Percentiles rank a stretch among this genome's conserved stretches.
Conservation (phyloP, 305 asterid species). For the Fraxinus albicans region DNA sequence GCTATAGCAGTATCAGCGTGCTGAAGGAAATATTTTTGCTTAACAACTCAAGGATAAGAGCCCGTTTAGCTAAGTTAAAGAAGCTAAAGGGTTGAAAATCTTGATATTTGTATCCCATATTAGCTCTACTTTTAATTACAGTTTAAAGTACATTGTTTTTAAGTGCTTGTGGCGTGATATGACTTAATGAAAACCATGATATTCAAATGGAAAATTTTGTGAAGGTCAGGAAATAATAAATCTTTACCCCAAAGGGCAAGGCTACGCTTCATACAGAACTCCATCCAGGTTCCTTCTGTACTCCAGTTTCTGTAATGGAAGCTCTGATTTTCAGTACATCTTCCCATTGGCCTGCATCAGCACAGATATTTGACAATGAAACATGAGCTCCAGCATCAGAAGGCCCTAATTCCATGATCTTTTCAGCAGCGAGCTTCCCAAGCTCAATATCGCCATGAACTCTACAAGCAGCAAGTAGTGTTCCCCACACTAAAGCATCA, state of each 20-base stretch:
- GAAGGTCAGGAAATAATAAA: not conserved
- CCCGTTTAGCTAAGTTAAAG: not conserved
- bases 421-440: constrained; percentile 65
- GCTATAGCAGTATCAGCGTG: not conserved
- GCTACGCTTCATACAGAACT: constrained; percentile 49
- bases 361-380: constrained; percentile 62
- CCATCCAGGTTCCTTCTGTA: constrained; percentile 68
- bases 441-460: constrained; percentile 58
- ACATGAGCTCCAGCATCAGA: constrained; percentile 58
- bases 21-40: not conserved
- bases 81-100: not conserved
- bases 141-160: not conserved
- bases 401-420: constrained; percentile 55
- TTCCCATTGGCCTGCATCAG: constrained; percentile 81
- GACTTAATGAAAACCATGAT: not conserved
- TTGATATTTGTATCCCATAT: not conserved
- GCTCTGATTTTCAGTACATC: constrained; percentile 51
- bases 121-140: not conserved
- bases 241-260: not conserved
- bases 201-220: not conserved
- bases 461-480: constrained; percentile 75
- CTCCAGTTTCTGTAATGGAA: constrained; percentile 49
- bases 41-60: not conserved
- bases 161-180: not conserved
- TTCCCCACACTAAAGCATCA: constrained; percentile 63